Percentiles rank a stretch among this genome's conserved stretches.
Conservation (phyloP, 2,329 filamentous ascomycete genomes). For the Exophiala calicioides region DNA sequence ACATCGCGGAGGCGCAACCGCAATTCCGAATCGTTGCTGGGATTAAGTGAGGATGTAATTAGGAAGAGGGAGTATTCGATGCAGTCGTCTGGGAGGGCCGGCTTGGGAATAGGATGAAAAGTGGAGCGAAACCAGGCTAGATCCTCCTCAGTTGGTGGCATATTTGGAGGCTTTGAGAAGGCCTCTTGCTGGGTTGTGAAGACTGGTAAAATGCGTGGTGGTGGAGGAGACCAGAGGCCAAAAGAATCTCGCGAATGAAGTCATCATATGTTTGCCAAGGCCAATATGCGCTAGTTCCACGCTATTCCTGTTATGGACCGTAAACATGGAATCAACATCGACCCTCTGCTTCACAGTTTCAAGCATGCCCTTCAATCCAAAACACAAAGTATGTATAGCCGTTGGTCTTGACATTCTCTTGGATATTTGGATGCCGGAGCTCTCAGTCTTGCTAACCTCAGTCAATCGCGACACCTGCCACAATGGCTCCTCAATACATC, state of each 20-base stretch:
- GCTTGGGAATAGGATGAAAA: slow-evolving; percentile 65
- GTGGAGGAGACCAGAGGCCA: too few species aligned
- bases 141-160: slow-evolving; percentile 55
- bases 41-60: slow-evolving; percentile 59
- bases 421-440: background rate
- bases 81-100: slow-evolving; percentile 73
- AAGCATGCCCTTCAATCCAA: background rate
- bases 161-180: slow-evolving; percentile 23
- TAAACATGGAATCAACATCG: too few species aligned
- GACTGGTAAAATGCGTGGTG: too few species aligned
- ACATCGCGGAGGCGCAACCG: slow-evolving; percentile 69
- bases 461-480: slow-evolving; percentile 37
- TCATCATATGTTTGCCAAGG: too few species aligned
- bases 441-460: too few species aligned
- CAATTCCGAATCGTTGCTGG: slow-evolving; percentile 57
- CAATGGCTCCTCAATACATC: slow-evolving; percentile 70
- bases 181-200: too few species aligned
- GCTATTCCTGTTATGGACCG: background rate
- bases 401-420: slow-evolving; percentile 12
- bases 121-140: slow-evolving; percentile 67
- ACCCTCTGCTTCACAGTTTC: background rate
- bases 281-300: too few species aligned
- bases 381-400: slow-evolving; percentile 18
- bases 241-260: too few species aligned
- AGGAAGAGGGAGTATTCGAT: slow-evolving; percentile 82